Conservation (phyloP, 2,329 filamentous ascomycete species). For the Penicillium sp. region DNA sequence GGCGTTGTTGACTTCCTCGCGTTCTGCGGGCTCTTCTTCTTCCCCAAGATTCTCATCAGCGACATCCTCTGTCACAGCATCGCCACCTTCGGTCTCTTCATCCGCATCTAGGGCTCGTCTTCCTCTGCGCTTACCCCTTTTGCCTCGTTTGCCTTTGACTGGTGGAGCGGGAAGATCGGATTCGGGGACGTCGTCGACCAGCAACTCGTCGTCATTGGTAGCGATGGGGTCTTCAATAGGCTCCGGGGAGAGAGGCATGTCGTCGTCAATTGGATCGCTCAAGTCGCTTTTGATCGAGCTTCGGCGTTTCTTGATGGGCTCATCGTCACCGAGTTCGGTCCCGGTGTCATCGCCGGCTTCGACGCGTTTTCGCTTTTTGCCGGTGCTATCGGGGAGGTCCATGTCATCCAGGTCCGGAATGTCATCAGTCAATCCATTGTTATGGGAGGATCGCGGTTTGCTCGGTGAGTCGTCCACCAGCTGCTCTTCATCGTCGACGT, state of each 20-base stretch:
- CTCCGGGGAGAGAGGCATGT: constrained; percentile 35
- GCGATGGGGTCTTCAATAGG: constrained; percentile 35
- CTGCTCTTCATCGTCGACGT: constrained; percentile 53
- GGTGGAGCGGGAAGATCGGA: constrained; percentile 30
- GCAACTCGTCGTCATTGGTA: constrained; percentile 31
- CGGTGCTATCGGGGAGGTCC: constrained; percentile 31
- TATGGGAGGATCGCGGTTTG: constrained; percentile 37
- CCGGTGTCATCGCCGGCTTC: constrained; percentile 38
- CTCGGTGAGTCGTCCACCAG: constrained; percentile 42
- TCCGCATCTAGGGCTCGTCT: constrained; percentile 42
- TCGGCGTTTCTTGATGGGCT: constrained; percentile 44
- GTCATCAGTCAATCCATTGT: constrained; percentile 31
- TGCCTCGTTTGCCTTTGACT: constrained; percentile 43
- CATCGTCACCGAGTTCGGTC: constrained; percentile 39
- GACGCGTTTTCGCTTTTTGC: constrained; percentile 45
- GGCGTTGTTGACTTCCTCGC: constrained; percentile 47
- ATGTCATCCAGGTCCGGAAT: constrained; percentile 27
- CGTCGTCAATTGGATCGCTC: constrained; percentile 37
- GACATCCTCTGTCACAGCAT: constrained; percentile 44
- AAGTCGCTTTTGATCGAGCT: constrained; percentile 40
- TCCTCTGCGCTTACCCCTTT: constrained; percentile 49
- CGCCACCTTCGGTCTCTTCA: constrained; percentile 40
- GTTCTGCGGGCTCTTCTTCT: constrained; percentile 51
- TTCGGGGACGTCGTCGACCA: constrained; percentile 34
- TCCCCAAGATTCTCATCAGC: constrained; percentile 52